Percentiles rank a stretch among this genome's conserved stretches.
phyloP scores from a whole-genome alignment of 2,329 filamentous ascomycete species.

The Penicillium paneum region DNA sequence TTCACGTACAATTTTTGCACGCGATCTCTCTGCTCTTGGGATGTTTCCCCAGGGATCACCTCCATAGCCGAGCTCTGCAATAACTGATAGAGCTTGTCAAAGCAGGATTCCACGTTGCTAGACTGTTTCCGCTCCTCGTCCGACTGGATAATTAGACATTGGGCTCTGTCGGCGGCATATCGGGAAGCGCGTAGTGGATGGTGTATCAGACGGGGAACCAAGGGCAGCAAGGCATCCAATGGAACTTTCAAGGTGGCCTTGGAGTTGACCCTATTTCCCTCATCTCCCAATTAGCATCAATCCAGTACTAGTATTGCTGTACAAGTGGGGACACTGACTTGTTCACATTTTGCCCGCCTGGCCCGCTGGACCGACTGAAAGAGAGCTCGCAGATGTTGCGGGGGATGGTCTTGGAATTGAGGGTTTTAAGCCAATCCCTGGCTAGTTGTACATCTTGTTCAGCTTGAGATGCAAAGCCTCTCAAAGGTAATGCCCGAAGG shows the following conservation, averaged over 20 bases:
- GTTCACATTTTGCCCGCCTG: conserved; percentile 67
- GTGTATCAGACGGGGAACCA: conserved; percentile 56
- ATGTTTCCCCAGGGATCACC: conserved; percentile 60
- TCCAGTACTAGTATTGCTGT: not conserved
- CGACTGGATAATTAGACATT: conserved; percentile 59
- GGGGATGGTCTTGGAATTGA: conserved; percentile 55
- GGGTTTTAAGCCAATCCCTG: conserved; percentile 55
- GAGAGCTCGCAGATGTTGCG: conserved; percentile 56
- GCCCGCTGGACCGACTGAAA: conserved; percentile 63
- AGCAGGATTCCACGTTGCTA: conserved; percentile 59
- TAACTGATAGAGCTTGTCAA: conserved; percentile 55
- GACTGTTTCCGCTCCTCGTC: conserved; percentile 62
- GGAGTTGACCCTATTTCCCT: conserved; percentile 56
- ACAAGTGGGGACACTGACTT: conserved; percentile 49
- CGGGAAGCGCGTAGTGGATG: conserved; percentile 51
- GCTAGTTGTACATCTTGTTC: conserved; percentile 38
- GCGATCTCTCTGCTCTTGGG: conserved; percentile 52
- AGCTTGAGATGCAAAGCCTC: conserved; percentile 29
- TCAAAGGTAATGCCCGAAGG: conserved; percentile 8
- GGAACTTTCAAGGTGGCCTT: conserved; percentile 63
- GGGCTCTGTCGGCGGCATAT: conserved; percentile 53
- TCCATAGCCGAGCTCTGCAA: conserved; percentile 51
- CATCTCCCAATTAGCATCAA: conserved; percentile 3
- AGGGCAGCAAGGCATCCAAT: conserved; percentile 50
- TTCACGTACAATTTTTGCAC: conserved; percentile 53